phyloP scores from a whole-genome alignment of 495 filamentous ascomycete species.

The Aspergillus incahuasiensis region DNA sequence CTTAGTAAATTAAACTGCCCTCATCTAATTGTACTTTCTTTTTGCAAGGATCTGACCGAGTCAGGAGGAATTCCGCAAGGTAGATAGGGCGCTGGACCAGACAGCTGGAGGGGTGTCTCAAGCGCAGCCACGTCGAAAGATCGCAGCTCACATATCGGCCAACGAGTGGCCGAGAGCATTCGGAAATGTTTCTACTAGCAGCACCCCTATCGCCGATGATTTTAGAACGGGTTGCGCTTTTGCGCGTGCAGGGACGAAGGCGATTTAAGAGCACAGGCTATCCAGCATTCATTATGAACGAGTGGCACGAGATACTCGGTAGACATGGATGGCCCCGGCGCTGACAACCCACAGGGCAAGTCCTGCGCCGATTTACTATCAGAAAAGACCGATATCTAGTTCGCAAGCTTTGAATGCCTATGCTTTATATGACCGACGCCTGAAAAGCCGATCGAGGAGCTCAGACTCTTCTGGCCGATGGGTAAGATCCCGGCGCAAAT shows the following conservation, averaged over 20 bases:
- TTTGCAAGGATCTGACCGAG: not conserved
- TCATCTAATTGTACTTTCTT: not conserved
- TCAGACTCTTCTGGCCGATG: not conserved
- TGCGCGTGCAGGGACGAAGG: not conserved
- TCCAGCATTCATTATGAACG: not conserved
- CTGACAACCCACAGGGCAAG: not conserved
- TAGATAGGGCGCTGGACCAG: not conserved
- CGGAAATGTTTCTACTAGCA: slow-evolving; percentile 8
- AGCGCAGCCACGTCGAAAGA: slow-evolving; percentile 30
- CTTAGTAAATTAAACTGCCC: not conserved
- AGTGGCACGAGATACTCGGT: not conserved
- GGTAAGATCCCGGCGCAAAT: not conserved
- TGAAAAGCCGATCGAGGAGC: slow-evolving; percentile 3
- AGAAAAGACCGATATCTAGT: not conserved
- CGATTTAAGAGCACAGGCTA: not conserved
- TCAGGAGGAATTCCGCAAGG: not conserved
- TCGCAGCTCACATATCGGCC: slow-evolving; percentile 18
- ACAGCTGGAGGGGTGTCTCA: slow-evolving; percentile 16
- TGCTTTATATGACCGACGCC: not conserved
- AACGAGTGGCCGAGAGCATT: slow-evolving; percentile 12
- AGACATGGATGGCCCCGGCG: not conserved
- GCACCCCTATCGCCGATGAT: slow-evolving; percentile 1
- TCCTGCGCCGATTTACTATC: not conserved
- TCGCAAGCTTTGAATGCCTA: not conserved
- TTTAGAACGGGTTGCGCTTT: not conserved